A percentile compares a stretch with the other conserved stretches of the same genome.
These are phyloP conservation scores for Cordyceps fumosorosea DNA, from an alignment of 2,329 filamentous ascomycete genomes.

Conservation along the genomic window DNA sequence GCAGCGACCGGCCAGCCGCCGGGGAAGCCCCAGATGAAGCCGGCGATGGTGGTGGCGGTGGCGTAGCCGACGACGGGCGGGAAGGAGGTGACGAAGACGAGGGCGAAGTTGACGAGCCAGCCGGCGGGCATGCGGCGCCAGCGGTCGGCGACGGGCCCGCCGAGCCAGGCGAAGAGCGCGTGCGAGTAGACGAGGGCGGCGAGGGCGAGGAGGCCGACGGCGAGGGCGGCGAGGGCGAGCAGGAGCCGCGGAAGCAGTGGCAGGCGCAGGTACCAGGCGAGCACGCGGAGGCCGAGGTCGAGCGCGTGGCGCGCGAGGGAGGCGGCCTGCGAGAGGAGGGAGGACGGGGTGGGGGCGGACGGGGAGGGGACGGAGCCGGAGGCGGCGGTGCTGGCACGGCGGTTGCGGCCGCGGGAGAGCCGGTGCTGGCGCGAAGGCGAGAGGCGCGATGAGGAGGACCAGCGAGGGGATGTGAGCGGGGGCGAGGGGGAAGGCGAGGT, in stretches of 20 bases:
- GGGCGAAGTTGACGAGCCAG: slow-evolving; percentile 67
- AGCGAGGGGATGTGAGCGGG: slow-evolving; percentile 30
- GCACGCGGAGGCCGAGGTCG: slow-evolving; percentile 27
- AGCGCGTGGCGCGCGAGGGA: slow-evolving; percentile 9
- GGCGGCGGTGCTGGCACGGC: not conserved
- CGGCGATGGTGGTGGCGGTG: slow-evolving; percentile 53
- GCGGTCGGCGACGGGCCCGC: slow-evolving; percentile 58
- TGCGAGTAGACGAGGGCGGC: slow-evolving; percentile 74
- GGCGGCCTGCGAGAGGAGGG: not conserved
- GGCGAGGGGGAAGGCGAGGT: slow-evolving; percentile 23
- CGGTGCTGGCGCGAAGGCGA: slow-evolving; percentile 30
- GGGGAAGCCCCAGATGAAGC: slow-evolving; percentile 51
- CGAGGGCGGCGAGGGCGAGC: slow-evolving; percentile 49
- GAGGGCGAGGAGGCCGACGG: slow-evolving; percentile 50
- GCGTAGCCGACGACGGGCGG: slow-evolving; percentile 86
- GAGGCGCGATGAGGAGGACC: slow-evolving; percentile 20
- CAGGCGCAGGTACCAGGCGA: slow-evolving; percentile 46
- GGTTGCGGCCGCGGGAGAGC: slow-evolving; percentile 26
- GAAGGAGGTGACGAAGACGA: slow-evolving; percentile 73
- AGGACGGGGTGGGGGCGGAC: not conserved
- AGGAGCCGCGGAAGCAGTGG: slow-evolving; percentile 40
- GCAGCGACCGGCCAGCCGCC: slow-evolving; percentile 78
- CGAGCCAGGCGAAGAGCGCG: slow-evolving; percentile 68
- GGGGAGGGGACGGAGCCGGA: not conserved
- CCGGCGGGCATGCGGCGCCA: slow-evolving; percentile 72